Conservation (phyloP, 1,284 basidiomycete genomes). For the Spongispora temasekensis region DNA sequence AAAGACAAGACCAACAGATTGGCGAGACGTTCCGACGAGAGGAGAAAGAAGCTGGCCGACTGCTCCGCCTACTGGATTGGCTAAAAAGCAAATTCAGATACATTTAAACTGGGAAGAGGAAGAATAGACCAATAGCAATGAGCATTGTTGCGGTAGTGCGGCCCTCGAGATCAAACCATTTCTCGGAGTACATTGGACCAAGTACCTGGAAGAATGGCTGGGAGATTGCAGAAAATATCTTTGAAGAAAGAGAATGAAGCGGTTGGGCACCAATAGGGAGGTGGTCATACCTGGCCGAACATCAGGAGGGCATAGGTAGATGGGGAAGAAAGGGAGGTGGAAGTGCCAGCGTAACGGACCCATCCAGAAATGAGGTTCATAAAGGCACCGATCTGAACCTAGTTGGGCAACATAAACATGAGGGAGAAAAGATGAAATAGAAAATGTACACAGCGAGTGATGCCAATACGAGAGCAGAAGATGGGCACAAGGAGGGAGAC, state of each 20-base stretch:
- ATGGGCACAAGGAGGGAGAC: constrained; percentile 57
- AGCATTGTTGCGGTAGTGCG: constrained; percentile 81
- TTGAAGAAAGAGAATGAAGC: constrained; percentile 12
- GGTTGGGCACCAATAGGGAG: constrained; percentile 46
- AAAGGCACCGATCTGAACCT: constrained; percentile 55
- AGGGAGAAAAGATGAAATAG: neutral
- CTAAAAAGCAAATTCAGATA: constrained; percentile 34
- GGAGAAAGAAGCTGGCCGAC: constrained; percentile 73
- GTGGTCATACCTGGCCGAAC: constrained; percentile 61
- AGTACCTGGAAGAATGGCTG: constrained; percentile 74
- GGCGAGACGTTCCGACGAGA: constrained; percentile 50
- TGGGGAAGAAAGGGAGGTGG: constrained; percentile 46
- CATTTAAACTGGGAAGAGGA: too few relatives aligned
- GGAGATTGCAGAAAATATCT: constrained; percentile 47
- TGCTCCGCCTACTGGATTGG: constrained; percentile 68
- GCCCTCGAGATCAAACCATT: constrained; percentile 73
- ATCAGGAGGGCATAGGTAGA: constrained; percentile 67
- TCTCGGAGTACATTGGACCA: constrained; percentile 75
- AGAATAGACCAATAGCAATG: constrained; percentile 59
- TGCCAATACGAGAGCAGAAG: constrained; percentile 57
- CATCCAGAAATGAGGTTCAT: constrained; percentile 63
- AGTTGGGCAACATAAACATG: neutral
- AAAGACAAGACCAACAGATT: constrained; percentile 49
- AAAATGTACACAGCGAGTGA: constrained; percentile 56
- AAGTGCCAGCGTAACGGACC: constrained; percentile 75